Evolutionary conservation across 1,284 basidiomycete genomes (phyloP).

Genomic region (Dichomitus squalens): DNA sequence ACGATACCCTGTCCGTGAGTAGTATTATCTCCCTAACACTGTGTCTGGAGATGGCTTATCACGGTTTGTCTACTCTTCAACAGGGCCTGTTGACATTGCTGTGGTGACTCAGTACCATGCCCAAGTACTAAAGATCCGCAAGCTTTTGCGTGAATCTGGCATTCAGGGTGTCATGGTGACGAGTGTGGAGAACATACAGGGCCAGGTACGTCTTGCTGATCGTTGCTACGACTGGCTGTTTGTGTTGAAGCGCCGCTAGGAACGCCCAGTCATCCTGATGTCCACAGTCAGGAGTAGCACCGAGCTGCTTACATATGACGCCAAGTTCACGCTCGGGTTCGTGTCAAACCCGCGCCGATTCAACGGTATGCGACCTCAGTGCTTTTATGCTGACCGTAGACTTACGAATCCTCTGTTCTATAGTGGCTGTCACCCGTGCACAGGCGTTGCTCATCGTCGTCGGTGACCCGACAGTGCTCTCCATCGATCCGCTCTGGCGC

Average conservation of each 20-base stretch:
- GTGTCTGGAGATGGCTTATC: too few species aligned
- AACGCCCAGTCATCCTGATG: slow-evolving; percentile 46
- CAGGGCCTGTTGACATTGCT: slow-evolving; percentile 43
- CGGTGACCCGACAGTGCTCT: slow-evolving; percentile 55
- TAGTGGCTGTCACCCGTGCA: slow-evolving; percentile 48
- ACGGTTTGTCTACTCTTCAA: too few species aligned
- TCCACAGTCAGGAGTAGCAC: slow-evolving; percentile 48
- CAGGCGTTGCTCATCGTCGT: slow-evolving; percentile 59
- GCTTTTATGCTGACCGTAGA: too few species aligned
- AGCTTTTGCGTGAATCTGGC: slow-evolving; percentile 33
- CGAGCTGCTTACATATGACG: slow-evolving; percentile 40
- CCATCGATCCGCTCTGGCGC: slow-evolving; percentile 53
- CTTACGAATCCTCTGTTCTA: neutral
- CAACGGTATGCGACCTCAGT: slow-evolving; percentile 38
- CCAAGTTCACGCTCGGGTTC: slow-evolving; percentile 48
- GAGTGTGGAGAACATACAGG: slow-evolving; percentile 65
- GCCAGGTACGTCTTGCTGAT: slow-evolving; percentile 45
- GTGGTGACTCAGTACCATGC: slow-evolving; percentile 59
- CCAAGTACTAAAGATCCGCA: slow-evolving; percentile 52
- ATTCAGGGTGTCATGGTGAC: slow-evolving; percentile 50
- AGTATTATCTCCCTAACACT: neutral
- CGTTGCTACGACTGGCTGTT: too few species aligned
- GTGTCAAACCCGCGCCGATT: slow-evolving; percentile 47
- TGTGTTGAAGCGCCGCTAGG: slow-evolving; percentile 29
- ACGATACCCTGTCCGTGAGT: slow-evolving; percentile 15